Percentiles rank a stretch among this genome's conserved stretches.
phyloP scores from a whole-genome alignment of 106 monocot genomes.

The Dendrobium officinale region DNA sequence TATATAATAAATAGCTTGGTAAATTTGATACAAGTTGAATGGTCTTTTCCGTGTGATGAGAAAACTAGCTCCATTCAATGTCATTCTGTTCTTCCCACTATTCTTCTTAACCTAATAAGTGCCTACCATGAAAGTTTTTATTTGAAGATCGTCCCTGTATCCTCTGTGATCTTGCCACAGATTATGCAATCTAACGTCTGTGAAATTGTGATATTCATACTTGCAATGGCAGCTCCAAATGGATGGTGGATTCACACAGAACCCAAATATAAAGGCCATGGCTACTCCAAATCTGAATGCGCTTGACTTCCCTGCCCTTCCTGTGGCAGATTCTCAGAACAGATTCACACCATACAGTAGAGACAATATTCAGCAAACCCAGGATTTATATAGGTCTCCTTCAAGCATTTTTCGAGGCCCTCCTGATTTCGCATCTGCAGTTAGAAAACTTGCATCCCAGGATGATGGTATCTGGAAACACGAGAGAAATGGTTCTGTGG shows the following conservation, averaged over 20 bases:
- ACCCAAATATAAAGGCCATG: constrained; percentile 34
- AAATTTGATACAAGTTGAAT: too few relatives aligned
- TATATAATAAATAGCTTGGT: too few relatives aligned
- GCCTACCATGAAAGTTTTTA: background rate
- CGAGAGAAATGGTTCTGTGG: constrained; percentile 23
- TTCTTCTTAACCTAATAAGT: background rate
- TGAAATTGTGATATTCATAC: constrained; percentile 1
- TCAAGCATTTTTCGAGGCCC: constrained; percentile 30
- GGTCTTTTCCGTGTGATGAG: too few relatives aligned
- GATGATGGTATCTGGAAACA: constrained; percentile 44
- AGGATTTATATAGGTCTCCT: constrained; percentile 28
- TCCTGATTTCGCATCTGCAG: constrained; percentile 56
- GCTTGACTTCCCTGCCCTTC: constrained; percentile 48
- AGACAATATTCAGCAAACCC: constrained; percentile 26
- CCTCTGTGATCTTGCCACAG: background rate
- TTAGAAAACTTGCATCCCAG: constrained; percentile 45
- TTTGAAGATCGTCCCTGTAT: background rate
- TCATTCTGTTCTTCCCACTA: background rate
- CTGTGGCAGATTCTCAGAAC: constrained; percentile 33
- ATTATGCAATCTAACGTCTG: background rate
- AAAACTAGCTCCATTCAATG: background rate
- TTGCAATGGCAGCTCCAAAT: constrained; percentile 52
- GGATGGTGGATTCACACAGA: constrained; percentile 48
- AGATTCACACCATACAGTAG: constrained; percentile 23
- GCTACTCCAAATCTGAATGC: constrained; percentile 36